Evolutionary conservation across 2,329 filamentous ascomycete species (phyloP), one percentile per base, ranked within the genome.

Genomic region (Botrytis aclada): DNA sequence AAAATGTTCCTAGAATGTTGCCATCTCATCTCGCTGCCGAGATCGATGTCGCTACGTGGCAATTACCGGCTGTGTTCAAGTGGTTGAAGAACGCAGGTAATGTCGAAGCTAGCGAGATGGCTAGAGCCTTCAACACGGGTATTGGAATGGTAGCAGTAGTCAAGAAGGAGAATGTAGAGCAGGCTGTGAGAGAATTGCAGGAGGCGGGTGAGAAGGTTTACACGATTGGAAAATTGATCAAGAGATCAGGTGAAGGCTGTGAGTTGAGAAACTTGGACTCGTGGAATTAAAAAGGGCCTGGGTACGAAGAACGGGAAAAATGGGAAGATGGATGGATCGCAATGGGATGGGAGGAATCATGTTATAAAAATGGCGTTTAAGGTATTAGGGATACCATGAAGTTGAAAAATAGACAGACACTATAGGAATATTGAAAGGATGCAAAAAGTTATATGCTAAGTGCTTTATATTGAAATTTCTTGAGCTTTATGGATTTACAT

Each of bases 1-100:
- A 99, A 84, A 99, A 99, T 82, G 92, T 99, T 39, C 96, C 96
- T 43, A 91, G 96, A 76, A 97, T 97, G 92, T 87, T 99, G 29
- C 96, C 96, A 2, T 82, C 87, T 47, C 85, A 90, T 63, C 88
- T 99, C 9, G 88, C 92, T 2, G 95, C 94, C 2, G 89, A 94
- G 80, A 90, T 99, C 72, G 92, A 97, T 79, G 92, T 92, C 64
- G 84, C 86, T 60, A 83, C 88, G 1, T 99, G 95, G 94, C 82
- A 89, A 39, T 86, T 94, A 61, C 94, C 93, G 0, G 84, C 88
- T 1, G 92, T 98, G 7, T 96, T 98, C 84, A 86, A 87, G 79
- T 99, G 96, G 96, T 87, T 99, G 78, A 94, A 94, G 84, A 71
- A 82, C 74, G 84, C 85, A 5, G 89, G 89, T n/a, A 92, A 92